Evolutionary conservation across 2,329 filamentous ascomycete genomes (phyloP).

Genomic region (Calonectria henricotiae): DNA sequence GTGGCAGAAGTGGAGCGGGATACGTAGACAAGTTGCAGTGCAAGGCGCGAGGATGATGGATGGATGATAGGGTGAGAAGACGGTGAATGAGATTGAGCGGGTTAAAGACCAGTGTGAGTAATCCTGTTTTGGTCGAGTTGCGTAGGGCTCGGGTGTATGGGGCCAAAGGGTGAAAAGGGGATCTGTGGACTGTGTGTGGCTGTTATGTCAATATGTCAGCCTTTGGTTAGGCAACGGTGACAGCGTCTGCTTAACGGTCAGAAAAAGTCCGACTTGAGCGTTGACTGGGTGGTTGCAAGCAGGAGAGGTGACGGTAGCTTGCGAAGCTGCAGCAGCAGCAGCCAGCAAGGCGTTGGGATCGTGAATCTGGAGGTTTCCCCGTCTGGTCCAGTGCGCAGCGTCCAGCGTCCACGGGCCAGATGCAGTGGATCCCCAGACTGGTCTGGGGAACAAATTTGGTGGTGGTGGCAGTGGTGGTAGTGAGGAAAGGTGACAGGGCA

Average conservation of each 20-base stretch:
- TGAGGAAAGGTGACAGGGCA: conserved; percentile 31
- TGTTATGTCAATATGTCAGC: conserved; percentile 20
- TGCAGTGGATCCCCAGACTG: conserved; percentile 49
- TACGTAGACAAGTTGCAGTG: conserved; percentile 36
- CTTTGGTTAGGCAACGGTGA: conserved; percentile 28
- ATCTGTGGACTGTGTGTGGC: conserved; percentile 21
- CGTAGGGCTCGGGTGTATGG: conserved; percentile 26
- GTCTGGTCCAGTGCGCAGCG: conserved; percentile 21
- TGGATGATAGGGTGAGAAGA: conserved; percentile 33
- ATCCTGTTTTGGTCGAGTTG: conserved; percentile 21
- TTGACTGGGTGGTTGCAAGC: conserved; percentile 21
- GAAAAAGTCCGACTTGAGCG: conserved; percentile 13
- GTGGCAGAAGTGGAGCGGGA: conserved; percentile 32
- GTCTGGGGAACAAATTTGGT: conserved; percentile 41
- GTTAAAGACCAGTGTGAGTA: conserved; percentile 21
- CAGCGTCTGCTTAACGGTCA: conserved; percentile 28
- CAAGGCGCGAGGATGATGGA: conserved; percentile 29
- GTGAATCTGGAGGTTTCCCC: conserved; percentile 33
- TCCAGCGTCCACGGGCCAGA: conserved; percentile 37
- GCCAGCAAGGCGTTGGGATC: conserved; percentile 27
- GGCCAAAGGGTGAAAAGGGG: conserved; percentile 21
- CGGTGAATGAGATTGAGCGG: conserved; percentile 28
- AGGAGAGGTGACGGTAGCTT: conserved; percentile 8
- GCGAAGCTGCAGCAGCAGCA: conserved; percentile 18
- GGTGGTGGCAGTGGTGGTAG: conserved; percentile 10